Percentiles rank a stretch among this genome's conserved stretches.
Evolutionary conservation across 192 early-diverging fungal species (phyloP).

Genomic region (Rhizoclosmatium sp.): DNA sequence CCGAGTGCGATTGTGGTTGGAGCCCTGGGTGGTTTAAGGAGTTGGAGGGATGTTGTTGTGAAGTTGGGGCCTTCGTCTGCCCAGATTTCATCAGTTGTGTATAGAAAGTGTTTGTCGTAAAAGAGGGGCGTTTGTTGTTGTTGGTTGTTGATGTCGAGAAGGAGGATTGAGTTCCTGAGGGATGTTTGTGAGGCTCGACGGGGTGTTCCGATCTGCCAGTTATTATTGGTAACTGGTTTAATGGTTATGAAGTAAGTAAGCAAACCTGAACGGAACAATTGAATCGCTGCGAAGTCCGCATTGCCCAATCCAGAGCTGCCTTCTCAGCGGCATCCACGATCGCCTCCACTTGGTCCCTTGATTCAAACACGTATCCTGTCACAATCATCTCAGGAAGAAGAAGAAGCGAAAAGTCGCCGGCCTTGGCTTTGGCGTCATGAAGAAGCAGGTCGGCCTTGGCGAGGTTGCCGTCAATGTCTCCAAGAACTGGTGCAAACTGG

Average conservation of each 20-base stretch:
- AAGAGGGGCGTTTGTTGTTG: slow-evolving; percentile 51
- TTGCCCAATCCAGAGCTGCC: slow-evolving; percentile 68
- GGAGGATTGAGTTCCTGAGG: slow-evolving; percentile 68
- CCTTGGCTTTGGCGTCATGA: background rate
- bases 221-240: background rate
- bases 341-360: slow-evolving; percentile 62
- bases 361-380: slow-evolving; percentile 74
- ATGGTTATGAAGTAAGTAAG: background rate
- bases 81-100: slow-evolving; percentile 77
- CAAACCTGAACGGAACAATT: slow-evolving; percentile 70
- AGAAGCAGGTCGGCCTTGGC: slow-evolving; percentile 45
- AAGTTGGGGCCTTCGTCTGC: slow-evolving; percentile 75
- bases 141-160: slow-evolving; percentile 57
- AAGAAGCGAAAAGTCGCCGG: slow-evolving; percentile 64
- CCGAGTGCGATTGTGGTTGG: slow-evolving; percentile 59
- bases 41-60: slow-evolving; percentile 2
- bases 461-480: slow-evolving; percentile 45
- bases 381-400: slow-evolving; percentile 83
- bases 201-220: background rate
- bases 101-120: slow-evolving; percentile 79
- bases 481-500: slow-evolving; percentile 58
- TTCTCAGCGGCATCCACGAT: slow-evolving; percentile 65
- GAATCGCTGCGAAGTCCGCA: slow-evolving; percentile 58
- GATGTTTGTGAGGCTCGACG: background rate
- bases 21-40: slow-evolving; percentile 23